Conservation (phyloP, 2,329 filamentous ascomycete genomes). For the Teratosphaeria destructans region DNA sequence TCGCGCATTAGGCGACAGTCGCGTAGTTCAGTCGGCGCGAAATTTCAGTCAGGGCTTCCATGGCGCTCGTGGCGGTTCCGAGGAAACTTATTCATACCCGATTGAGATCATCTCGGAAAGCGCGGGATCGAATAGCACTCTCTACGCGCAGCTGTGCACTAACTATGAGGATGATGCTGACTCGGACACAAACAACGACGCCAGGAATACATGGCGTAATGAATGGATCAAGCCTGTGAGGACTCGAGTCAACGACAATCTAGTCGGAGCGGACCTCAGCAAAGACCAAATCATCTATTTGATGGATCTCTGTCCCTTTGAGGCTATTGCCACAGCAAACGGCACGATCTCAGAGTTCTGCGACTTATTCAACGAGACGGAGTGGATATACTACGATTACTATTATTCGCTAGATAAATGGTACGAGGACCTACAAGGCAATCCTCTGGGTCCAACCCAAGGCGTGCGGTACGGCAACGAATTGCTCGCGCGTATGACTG, state of each 20-base stretch:
- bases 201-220: conserved; percentile 48
- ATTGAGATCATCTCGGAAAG: conserved; percentile 63
- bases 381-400: conserved; percentile 43
- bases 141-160: conserved; percentile 63
- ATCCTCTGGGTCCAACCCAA: conserved; percentile 69
- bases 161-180: conserved; percentile 54
- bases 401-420: conserved; percentile 71
- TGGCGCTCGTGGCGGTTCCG: conserved; percentile 30
- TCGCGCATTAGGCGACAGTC: conserved; percentile 56
- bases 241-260: conserved; percentile 56
- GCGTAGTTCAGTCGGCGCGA: conserved; percentile 63
- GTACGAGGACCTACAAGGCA: conserved; percentile 70
- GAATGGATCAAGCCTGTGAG: conserved; percentile 58
- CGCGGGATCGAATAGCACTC: conserved; percentile 62
- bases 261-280: conserved; percentile 58
- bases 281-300: conserved; percentile 54
- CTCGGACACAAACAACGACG: conserved; percentile 38
- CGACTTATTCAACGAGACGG: conserved; percentile 62
- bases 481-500: conserved; percentile 68
- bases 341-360: conserved; percentile 60
- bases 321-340: conserved; percentile 57
- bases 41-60: conserved; percentile 71
- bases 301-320: conserved; percentile 85
- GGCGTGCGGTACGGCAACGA: conserved; percentile 85
- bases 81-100: conserved; percentile 39